Evolutionary conservation across 2,329 filamentous ascomycete genomes (phyloP).

Genomic region (Cladosporium oxysporum): DNA sequence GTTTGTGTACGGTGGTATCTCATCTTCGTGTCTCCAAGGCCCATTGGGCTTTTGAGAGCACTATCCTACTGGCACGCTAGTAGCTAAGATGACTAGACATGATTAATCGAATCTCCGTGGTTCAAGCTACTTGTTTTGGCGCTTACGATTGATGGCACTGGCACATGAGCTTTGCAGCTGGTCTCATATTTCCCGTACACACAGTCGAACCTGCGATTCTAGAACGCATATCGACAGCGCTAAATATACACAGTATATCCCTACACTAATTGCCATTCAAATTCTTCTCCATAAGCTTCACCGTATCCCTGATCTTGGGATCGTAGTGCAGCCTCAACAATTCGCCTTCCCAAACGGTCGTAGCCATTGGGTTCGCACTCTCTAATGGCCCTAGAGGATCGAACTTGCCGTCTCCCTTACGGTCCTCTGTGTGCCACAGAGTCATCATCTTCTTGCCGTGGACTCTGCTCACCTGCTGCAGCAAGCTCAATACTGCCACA

Average conservation of each 20-base stretch:
- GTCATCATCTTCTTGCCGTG: constrained; percentile 79
- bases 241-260: neutral
- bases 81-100: neutral
- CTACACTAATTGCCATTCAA: constrained; percentile 20
- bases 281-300: constrained; percentile 33
- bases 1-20: neutral
- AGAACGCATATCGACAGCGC: neutral
- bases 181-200: too few relatives aligned
- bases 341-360: constrained; percentile 92
- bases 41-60: neutral
- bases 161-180: neutral
- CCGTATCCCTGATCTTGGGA: constrained; percentile 74
- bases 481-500: constrained; percentile 74
- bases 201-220: too few relatives aligned
- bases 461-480: constrained; percentile 75
- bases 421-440: constrained; percentile 94
- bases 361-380: constrained; percentile 84
- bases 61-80: neutral
- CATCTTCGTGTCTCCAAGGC: neutral
- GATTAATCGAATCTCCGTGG: neutral
- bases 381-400: constrained; percentile 76
- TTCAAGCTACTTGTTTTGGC: neutral
- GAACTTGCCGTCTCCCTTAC: constrained; percentile 85
- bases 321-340: constrained; percentile 82
- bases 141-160: neutral